phyloP scores from a whole-genome alignment of 495 filamentous ascomycete species.

The Letharia lupina region DNA sequence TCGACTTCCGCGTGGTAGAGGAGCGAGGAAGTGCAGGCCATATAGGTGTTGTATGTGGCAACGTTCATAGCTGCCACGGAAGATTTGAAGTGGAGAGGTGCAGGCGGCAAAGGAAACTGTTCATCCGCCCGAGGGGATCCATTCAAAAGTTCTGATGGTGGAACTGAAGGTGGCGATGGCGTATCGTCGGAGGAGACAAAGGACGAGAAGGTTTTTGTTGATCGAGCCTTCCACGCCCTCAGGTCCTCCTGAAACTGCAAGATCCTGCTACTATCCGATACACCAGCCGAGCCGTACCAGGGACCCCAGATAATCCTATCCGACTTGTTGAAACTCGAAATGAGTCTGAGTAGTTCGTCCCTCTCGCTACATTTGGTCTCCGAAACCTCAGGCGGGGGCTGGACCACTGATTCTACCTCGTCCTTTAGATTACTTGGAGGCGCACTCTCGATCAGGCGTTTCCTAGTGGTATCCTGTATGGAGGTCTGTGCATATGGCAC shows the following conservation, averaged over 20 bases:
- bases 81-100: background rate
- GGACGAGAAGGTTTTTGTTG: background rate
- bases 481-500: slow-evolving; percentile 1
- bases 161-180: background rate
- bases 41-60: slow-evolving; percentile 1
- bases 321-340: slow-evolving; percentile 1
- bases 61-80: slow-evolving; percentile 1
- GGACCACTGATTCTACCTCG: background rate
- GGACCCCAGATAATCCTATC: background rate
- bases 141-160: background rate
- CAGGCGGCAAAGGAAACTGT: background rate
- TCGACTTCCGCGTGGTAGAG: background rate
- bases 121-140: background rate
- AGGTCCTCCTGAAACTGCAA: background rate
- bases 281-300: background rate
- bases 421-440: background rate
- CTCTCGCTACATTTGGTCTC: slow-evolving; percentile 1
- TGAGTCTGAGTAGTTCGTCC: background rate
- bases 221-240: background rate
- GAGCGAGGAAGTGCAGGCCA: background rate
- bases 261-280: background rate
- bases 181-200: background rate
- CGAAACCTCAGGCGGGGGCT: background rate
- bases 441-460: background rate
- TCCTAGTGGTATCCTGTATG: background rate